A percentile compares a stretch with the other conserved stretches of the same genome.
Evolutionary conservation across 2,329 filamentous ascomycete genomes (phyloP).

Genomic region (Aspergillus sp.): DNA sequence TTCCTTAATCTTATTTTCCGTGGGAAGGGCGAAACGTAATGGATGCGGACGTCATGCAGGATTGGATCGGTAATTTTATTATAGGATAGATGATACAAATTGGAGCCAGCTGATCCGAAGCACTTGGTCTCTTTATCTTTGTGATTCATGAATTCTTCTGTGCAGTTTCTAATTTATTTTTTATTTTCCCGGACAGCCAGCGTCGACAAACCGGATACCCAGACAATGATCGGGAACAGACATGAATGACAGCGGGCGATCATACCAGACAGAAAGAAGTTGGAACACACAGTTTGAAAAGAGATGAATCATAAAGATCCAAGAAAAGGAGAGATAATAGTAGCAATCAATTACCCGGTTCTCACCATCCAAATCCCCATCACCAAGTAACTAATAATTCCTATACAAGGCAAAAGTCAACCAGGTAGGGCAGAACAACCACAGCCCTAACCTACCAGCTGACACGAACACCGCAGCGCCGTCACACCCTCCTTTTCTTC

Average conservation of each 20-base stretch:
- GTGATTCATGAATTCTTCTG: background rate
- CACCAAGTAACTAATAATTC: too few relatives aligned
- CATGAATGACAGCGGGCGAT: slow-evolving; percentile 4
- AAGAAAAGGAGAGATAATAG: background rate
- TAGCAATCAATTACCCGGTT: too few relatives aligned
- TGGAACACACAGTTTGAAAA: too few relatives aligned
- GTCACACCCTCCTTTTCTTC: background rate
- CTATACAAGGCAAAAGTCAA: background rate
- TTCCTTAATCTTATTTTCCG: too few relatives aligned
- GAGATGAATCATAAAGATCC: background rate
- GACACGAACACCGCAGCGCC: background rate
- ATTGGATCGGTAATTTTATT: background rate
- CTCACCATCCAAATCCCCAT: too few relatives aligned
- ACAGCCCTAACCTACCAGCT: background rate
- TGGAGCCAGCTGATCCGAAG: background rate
- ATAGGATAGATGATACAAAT: background rate
- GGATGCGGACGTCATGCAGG: background rate
- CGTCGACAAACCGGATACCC: slow-evolving; percentile 14
- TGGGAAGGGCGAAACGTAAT: too few relatives aligned
- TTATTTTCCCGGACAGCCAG: background rate
- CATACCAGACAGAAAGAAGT: too few relatives aligned
- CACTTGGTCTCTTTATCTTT: background rate
- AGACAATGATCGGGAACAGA: slow-evolving; percentile 12
- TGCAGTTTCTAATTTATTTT: background rate
- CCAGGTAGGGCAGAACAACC: background rate